These are phyloP conservation scores for Termitomyces titanicus DNA, from an alignment of 768 basidiomycete species.

Conservation along the genomic window DNA sequence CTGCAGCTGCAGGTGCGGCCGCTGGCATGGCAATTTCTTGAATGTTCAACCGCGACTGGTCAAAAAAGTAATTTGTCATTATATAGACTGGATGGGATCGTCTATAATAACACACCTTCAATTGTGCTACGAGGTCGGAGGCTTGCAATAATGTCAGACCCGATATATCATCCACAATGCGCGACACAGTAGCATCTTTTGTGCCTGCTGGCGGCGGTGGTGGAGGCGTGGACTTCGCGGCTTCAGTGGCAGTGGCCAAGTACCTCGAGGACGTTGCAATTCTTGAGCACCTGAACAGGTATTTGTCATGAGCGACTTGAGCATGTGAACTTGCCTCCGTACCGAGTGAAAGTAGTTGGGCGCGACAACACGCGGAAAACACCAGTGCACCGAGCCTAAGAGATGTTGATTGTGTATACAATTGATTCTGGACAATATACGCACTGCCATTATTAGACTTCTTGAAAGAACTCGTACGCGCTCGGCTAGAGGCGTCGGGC, in stretches of 20 bases:
- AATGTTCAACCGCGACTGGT: conserved; percentile 87
- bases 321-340: conserved; percentile 12
- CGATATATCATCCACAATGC: conserved; percentile 93
- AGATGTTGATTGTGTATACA: neutral
- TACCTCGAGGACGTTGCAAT: conserved; percentile 43
- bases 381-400: conserved; percentile 42
- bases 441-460: conserved; percentile 36
- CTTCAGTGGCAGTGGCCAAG: conserved; percentile 51
- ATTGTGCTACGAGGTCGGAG: conserved; percentile 84
- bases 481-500: conserved; percentile 2
- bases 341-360: conserved; percentile 34
- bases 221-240: conserved; percentile 36
- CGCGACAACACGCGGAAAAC: conserved; percentile 40
- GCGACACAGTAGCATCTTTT: conserved; percentile 64
- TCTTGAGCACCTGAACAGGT: conserved; percentile 31
- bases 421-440: conserved; percentile 15
- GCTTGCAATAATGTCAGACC: conserved; percentile 87
- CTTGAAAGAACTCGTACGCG: conserved; percentile 12
- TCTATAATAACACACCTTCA: conserved; percentile 65
- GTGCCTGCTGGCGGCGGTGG: conserved; percentile 36
- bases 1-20: conserved; percentile 52
- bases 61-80: neutral
- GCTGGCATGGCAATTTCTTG: conserved; percentile 95
- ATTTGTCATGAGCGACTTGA: conserved; percentile 4
- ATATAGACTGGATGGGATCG: neutral